Base-by-base conservation (phyloP, 75 land plant genomes). In the Isoetes taiwanensis region DNA sequence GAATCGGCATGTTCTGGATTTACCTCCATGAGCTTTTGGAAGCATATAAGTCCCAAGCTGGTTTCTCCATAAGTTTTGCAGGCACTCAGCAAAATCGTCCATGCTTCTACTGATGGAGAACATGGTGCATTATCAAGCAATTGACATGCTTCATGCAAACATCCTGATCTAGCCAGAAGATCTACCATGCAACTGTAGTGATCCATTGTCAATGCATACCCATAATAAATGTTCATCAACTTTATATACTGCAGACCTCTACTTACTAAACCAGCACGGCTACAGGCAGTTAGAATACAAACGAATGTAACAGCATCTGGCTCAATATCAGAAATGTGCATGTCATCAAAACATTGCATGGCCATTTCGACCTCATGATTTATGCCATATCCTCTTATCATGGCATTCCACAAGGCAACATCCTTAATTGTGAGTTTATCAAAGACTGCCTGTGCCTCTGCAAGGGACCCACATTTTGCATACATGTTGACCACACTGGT, bases 11-110 rank as follows among this genome's bases (percentile, higher is more conserved):
- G n/a, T n/a, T n/a, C n/a, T n/a, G n/a, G n/a, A n/a, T n/a, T n/a
- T n/a, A n/a, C n/a, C n/a, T n/a, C n/a, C n/a, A n/a, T n/a, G n/a
- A n/a, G n/a, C n/a, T n/a, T n/a, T n/a, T n/a, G n/a, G n/a, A n/a
- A n/a, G n/a, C n/a, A n/a, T n/a, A n/a, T n/a, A n/a, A n/a, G n/a
- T n/a, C n/a, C n/a, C n/a, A n/a, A n/a, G n/a, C n/a, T n/a, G n/a
- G 41, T 42, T 29, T 68, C 53, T 32, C 63, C 43, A 12, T 68
- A 21, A 17, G 16, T 27, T 23, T 64, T 52, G 38, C 65, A 75
- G 32, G 78, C 65, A 61, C 73, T 65, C 1, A 75, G 65, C n/a
- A 75, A 61, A 17, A 73, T 60, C 34, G 61, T 50, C 78, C 73
- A 75, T 31, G 57, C 73, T 23, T 48, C 25, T 11, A 64, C 67